phyloP scores from a whole-genome alignment of 2,329 filamentous ascomycete genomes.

The Penicillium brevicompactum region DNA sequence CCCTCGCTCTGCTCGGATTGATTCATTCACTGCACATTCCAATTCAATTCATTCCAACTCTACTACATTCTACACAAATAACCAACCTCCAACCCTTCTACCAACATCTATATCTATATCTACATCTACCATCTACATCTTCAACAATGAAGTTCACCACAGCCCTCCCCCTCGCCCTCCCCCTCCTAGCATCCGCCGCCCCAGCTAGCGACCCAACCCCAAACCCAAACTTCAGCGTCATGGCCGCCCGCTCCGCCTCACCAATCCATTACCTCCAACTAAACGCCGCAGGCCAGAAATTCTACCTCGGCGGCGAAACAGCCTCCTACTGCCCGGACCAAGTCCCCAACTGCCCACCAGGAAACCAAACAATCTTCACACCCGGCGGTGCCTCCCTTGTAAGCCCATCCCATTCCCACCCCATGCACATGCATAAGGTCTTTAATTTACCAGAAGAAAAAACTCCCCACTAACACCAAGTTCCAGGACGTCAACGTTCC shows the following conservation, averaged over 20 bases:
- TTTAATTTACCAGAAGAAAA: not conserved
- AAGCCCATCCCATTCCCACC: slow-evolving; percentile 16
- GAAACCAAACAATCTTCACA: slow-evolving; percentile 51
- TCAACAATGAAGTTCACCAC: slow-evolving; percentile 30
- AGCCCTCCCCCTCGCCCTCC: slow-evolving; percentile 27
- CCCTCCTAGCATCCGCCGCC: slow-evolving; percentile 30
- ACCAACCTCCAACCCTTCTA: too few species aligned
- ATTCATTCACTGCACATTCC: too few species aligned
- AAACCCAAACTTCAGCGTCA: slow-evolving; percentile 44
- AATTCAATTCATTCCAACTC: too few species aligned
- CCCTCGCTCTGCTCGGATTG: too few species aligned
- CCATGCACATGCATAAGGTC: too few species aligned
- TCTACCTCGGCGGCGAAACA: slow-evolving; percentile 54
- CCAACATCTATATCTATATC: too few species aligned
- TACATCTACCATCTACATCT: not conserved
- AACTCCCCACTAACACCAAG: slow-evolving; percentile 21
- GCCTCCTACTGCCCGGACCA: slow-evolving; percentile 53
- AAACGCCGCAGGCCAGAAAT: slow-evolving; percentile 51
- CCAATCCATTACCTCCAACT: slow-evolving; percentile 53
- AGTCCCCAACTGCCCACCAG: slow-evolving; percentile 45
- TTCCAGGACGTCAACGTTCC: slow-evolving; percentile 56
- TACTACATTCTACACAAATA: too few species aligned
- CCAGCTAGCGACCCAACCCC: slow-evolving; percentile 15
- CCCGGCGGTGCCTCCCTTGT: slow-evolving; percentile 42
- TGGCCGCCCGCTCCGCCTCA: slow-evolving; percentile 49